These are phyloP conservation scores for Hymenoscyphus linearis DNA, from an alignment of 2,329 filamentous ascomycete species.

Conservation along the genomic window DNA sequence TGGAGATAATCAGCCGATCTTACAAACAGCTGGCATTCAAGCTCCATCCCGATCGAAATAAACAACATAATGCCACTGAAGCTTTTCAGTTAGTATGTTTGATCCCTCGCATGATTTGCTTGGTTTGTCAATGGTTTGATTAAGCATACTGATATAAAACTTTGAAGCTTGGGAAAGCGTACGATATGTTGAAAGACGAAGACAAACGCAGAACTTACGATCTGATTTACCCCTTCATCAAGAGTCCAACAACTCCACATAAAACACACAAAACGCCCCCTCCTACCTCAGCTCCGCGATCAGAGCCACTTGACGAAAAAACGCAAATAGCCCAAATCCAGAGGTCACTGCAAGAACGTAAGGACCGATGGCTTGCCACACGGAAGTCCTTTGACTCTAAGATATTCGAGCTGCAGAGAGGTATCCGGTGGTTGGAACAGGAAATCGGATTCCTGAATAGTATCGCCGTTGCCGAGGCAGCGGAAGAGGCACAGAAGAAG, in stretches of 20 bases:
- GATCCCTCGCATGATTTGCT: not conserved
- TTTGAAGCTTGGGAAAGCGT: not conserved
- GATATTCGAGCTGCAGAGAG: not conserved
- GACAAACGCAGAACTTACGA: not conserved
- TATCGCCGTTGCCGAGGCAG: slow-evolving; percentile 23
- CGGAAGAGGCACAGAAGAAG: slow-evolving; percentile 29
- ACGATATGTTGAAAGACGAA: not conserved
- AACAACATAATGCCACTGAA: not conserved
- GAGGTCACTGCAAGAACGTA: not conserved
- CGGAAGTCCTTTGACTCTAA: not conserved
- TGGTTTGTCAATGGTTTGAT: too few relatives aligned
- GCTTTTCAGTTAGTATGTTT: not conserved
- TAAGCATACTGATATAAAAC: not conserved
- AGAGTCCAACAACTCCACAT: too few relatives aligned
- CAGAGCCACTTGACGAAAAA: not conserved
- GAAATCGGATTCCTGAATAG: slow-evolving; percentile 37
- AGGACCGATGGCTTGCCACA: not conserved
- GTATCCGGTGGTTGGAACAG: not conserved
- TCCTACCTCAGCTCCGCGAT: not conserved
- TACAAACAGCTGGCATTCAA: not conserved
- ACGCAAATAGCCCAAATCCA: not conserved
- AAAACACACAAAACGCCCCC: too few relatives aligned
- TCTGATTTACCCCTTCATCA: not conserved
- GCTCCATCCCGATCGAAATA: not conserved
- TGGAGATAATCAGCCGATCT: not conserved